Evolutionary conservation across 345 rosid species (phyloP), one percentile per base, ranked within the genome.

Genomic region (Conringia planisiliqua): DNA sequence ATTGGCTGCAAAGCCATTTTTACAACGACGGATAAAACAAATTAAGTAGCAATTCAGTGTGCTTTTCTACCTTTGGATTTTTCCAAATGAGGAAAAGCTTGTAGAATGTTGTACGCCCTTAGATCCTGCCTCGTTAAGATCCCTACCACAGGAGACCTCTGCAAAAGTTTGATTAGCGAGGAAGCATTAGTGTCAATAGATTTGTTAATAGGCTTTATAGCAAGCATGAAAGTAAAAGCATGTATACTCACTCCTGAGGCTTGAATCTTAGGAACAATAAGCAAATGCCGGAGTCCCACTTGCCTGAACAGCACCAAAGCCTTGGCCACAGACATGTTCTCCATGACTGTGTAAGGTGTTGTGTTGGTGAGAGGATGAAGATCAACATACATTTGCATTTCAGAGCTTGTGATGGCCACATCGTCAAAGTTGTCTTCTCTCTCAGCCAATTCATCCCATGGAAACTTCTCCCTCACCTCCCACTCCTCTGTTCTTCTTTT

Each of bases 241-340:
- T 44, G 27, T 63, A 48, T 62, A 76, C 93, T 89, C 73, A 89
- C 97, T 82, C 90, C 94, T 40, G 86, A 72, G 16, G 82, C 86
- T 84, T 87, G 91, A 54, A 86, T 87, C 75, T 82, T 91, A 18
- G 97, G 96, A 38, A 91, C 86, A 5, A 93, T 66, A 57, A 89
- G 86, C 89, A 91, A 36, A 67, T 93, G 98, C 4, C 98, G 76
- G 9, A 88, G 92, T 27, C 91, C 98, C 17, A 88, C 86, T 82
- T 78, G 89, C 74, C 98, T 70, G 84, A 91, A 93, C 17, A 91
- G 85, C 68, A 93, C 91, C 83, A 87, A 51, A 47, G 98, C 97
- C 81, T 91, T 93, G n/a, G 92, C 97, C 48, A 89, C 97, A 3
- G 97, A 91, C 88, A 87, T 86, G 84, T 86, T 89, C 72, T 91